Conservation (phyloP, 805 yeast genomes). For the Candida nanaspora region DNA sequence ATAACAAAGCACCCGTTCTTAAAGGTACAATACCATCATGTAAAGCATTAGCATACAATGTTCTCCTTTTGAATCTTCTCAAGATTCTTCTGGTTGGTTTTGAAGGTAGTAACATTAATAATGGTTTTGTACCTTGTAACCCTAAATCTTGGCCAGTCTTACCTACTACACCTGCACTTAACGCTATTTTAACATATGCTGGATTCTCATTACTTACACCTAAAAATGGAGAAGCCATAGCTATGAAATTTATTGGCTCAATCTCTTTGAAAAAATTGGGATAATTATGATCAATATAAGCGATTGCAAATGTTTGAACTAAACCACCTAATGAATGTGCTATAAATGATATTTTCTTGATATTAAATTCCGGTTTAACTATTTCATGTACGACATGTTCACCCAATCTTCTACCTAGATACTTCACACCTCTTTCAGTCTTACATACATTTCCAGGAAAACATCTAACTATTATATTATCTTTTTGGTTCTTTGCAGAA, state of each 20-base stretch:
- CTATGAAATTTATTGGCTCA: constrained; percentile 70
- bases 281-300: constrained; percentile 59
- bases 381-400: constrained; percentile 57
- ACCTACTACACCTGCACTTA: constrained; percentile 88
- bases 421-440: constrained; percentile 84
- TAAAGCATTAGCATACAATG: constrained; percentile 81
- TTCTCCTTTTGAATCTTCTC: constrained; percentile 58
- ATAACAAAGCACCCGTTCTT: constrained; percentile 79
- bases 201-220: constrained; percentile 91
- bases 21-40: constrained; percentile 96
- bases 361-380: constrained; percentile 28
- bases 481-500: constrained; percentile 23
- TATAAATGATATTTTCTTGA: constrained; percentile 70
- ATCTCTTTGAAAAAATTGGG: constrained; percentile 64
- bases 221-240: constrained; percentile 81
- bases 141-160: constrained; percentile 88
- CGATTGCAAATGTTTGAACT: constrained; percentile 85
- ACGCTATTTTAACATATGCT: constrained; percentile 70
- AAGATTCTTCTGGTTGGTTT: constrained; percentile 65
- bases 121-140: constrained; percentile 49
- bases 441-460: constrained; percentile 77
- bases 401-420: constrained; percentile 75
- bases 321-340: constrained; percentile 95
- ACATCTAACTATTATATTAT: constrained; percentile 76
- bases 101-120: constrained; percentile 68